Conservation (phyloP, 192 early-diverging fungal species). For the Linnemannia elongata region DNA sequence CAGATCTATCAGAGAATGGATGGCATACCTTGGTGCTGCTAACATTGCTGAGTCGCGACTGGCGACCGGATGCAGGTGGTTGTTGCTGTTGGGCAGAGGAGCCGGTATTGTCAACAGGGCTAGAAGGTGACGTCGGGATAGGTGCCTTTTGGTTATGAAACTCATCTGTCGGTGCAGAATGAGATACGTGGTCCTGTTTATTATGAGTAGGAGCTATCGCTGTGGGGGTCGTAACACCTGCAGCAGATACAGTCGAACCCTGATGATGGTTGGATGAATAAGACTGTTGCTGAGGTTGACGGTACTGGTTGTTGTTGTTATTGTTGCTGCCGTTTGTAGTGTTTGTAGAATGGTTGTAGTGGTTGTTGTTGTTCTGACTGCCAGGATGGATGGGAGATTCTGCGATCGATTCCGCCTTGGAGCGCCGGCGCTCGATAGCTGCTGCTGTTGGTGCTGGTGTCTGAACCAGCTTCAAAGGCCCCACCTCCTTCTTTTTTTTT, state of each 20-base stretch:
- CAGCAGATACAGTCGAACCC: constrained; percentile 5
- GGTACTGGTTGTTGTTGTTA: not conserved
- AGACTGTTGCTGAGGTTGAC: not conserved
- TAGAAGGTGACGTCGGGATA: constrained; percentile 21
- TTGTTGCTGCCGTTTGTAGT: not conserved
- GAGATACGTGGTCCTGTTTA: constrained; percentile 17
- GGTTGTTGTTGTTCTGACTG: not conserved
- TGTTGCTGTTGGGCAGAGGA: not conserved
- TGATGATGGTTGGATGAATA: constrained; percentile 22
- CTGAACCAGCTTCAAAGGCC: constrained; percentile 2
- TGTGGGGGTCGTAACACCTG: not conserved
- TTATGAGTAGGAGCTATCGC: not conserved
- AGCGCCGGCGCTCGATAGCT: constrained; percentile 13
- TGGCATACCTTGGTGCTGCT: constrained; percentile 39
- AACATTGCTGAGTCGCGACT: constrained; percentile 36
- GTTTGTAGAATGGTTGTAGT: not conserved
- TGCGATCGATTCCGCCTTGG: constrained; percentile 1
- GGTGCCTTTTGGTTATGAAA: constrained; percentile 31
- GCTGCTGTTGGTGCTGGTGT: not conserved
- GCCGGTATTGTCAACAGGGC: constrained; percentile 11
- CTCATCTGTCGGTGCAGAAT: constrained; percentile 31
- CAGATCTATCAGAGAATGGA: not conserved
- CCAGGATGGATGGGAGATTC: not conserved
- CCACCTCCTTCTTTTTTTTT: constrained; percentile 5
- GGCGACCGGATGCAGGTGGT: constrained; percentile 29